Conservation (phyloP, 1,139 yeast species). For the Pichia sp. region DNA sequence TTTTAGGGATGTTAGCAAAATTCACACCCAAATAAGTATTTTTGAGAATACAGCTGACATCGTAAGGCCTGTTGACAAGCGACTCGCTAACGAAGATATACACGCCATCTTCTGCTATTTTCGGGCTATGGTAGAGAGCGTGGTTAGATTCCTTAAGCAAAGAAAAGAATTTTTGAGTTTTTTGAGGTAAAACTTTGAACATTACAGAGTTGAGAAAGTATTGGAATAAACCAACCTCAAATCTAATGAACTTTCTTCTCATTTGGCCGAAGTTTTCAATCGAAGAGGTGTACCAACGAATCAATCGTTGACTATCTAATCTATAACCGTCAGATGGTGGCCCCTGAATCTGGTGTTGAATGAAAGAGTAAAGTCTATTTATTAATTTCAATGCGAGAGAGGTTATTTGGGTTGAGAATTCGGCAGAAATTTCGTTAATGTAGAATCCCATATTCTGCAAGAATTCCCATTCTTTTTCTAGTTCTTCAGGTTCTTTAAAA, state of each 20-base stretch:
- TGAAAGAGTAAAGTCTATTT: conserved; percentile 64
- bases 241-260: conserved; percentile 79
- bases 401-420: conserved; percentile 74
- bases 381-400: conserved; percentile 63
- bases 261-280: conserved; percentile 83
- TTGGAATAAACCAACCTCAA: conserved; percentile 57
- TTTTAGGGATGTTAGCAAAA: conserved; percentile 28
- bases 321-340: conserved; percentile 47
- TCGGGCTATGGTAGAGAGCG: conserved; percentile 63
- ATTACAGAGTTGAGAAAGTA: conserved; percentile 75
- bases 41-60: conserved; percentile 33
- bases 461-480: conserved; percentile 74
- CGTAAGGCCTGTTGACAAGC: conserved; percentile 40
- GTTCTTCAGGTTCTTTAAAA: conserved; percentile 86
- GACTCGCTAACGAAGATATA: conserved; percentile 68
- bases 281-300: conserved; percentile 76
- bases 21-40: conserved; percentile 33
- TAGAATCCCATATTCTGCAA: conserved; percentile 69
- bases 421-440: conserved; percentile 81
- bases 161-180: conserved; percentile 53
- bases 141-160: conserved; percentile 63
- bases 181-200: conserved; percentile 58
- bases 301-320: conserved; percentile 54
- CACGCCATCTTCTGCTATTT: conserved; percentile 64
- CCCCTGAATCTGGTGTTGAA: conserved; percentile 65